Percentiles rank a stretch among this genome's conserved stretches.
Conservation (phyloP, 2,329 filamentous ascomycete species). For the Fusarium anthophilum region DNA sequence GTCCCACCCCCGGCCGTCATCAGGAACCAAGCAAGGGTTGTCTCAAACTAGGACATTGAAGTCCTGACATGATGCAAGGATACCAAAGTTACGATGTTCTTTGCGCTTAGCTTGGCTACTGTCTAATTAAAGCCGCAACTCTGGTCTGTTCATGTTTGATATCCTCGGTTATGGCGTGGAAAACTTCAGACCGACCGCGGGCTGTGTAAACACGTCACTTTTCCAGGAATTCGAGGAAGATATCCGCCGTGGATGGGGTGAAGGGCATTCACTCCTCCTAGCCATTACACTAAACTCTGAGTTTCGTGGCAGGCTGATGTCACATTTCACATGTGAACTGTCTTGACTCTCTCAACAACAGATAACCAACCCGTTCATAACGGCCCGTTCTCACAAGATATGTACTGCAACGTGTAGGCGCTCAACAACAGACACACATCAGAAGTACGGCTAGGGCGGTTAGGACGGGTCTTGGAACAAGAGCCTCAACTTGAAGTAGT, state of each 20-base stretch:
- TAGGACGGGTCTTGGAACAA: conserved; percentile 2
- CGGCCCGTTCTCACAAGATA: not conserved
- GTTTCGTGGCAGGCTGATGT: not conserved
- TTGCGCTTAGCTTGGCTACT: not conserved
- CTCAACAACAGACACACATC: conserved; percentile 2
- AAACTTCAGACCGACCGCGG: conserved; percentile 8
- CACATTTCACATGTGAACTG: conserved; percentile 20
- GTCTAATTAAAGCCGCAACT: conserved; percentile 26
- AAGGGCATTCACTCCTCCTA: not conserved
- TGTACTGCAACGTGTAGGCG: not conserved
- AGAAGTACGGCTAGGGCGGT: not conserved
- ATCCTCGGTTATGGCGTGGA: conserved; percentile 36
- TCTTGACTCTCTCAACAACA: conserved; percentile 24
- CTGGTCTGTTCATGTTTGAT: conserved; percentile 1
- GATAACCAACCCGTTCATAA: not conserved
- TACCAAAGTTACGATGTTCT: conserved; percentile 5
- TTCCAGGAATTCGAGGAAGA: conserved; percentile 19
- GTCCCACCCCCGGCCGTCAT: conserved; percentile 7
- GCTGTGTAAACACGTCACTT: conserved; percentile 31
- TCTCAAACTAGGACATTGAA: conserved; percentile 35
- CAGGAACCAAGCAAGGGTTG: conserved; percentile 32
- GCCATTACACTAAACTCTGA: not conserved
- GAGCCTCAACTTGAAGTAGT: conserved; percentile 24
- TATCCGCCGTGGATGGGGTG: not conserved
- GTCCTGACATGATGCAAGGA: conserved; percentile 27